Conservation (phyloP, 2,329 filamentous ascomycete genomes). For the Fusarium multiceps region DNA sequence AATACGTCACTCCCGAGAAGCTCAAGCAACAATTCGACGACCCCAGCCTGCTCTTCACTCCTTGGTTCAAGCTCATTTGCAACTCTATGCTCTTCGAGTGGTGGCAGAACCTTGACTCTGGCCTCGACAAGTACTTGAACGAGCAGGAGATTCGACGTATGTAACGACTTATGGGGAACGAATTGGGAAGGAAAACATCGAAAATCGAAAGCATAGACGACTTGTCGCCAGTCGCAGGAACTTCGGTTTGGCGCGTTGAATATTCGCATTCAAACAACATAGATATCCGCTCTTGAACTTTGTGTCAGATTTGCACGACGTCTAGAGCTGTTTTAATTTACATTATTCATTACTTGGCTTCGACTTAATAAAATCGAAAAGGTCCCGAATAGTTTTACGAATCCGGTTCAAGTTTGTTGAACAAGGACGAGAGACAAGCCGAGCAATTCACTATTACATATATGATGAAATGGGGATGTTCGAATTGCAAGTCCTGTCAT, state of each 20-base stretch:
- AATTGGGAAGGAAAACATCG: slow-evolving; percentile 5
- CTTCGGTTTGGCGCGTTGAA: slow-evolving; percentile 21
- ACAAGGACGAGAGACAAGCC: background rate
- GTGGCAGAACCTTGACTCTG: slow-evolving; percentile 88
- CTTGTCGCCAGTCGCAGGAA: slow-evolving; percentile 6
- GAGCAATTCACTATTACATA: background rate
- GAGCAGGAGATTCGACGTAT: slow-evolving; percentile 91
- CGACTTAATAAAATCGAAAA: background rate
- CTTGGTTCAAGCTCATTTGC: slow-evolving; percentile 99
- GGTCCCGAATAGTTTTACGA: background rate
- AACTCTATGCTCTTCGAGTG: slow-evolving; percentile 97
- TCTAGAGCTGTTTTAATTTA: slow-evolving; percentile 39
- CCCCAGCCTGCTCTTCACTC: slow-evolving; percentile 85
- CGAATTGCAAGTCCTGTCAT: background rate
- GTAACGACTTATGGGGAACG: slow-evolving; percentile 50
- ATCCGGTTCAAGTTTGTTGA: background rate
- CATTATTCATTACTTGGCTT: slow-evolving; percentile 20
- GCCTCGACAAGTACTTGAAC: slow-evolving; percentile 85
- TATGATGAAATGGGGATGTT: background rate
- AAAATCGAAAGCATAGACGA: slow-evolving; percentile 8
- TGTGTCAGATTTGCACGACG: slow-evolving; percentile 5
- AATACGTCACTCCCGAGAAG: slow-evolving; percentile 85
- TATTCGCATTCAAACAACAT: slow-evolving; percentile 41
- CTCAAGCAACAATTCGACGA: slow-evolving; percentile 89
- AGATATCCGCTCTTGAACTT: slow-evolving; percentile 45